These are phyloP conservation scores for Deinandra increscens DNA, from an alignment of 129 eudicot genomes.

Conservation along the genomic window DNA sequence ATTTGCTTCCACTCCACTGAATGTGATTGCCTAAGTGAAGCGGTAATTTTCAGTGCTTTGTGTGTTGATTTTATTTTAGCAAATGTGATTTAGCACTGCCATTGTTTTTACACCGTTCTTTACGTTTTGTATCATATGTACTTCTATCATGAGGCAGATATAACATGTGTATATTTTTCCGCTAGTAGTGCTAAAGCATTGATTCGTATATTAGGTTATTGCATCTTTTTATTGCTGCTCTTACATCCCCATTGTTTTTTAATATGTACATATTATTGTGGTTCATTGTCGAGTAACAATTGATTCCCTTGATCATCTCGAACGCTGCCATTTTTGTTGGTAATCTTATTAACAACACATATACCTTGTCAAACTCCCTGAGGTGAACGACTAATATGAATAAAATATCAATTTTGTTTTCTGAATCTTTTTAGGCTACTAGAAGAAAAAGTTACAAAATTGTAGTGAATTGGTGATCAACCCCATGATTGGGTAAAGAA, in stretches of 20 bases:
- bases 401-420: not conserved
- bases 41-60: slow-evolving; percentile 55
- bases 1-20: slow-evolving; percentile 26
- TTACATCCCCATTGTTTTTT: slow-evolving; percentile 1
- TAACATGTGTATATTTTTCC: slow-evolving; percentile 55
- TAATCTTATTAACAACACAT: not conserved
- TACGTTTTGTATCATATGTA: slow-evolving; percentile 65
- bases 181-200: slow-evolving; percentile 8
- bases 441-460: not conserved
- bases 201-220: slow-evolving; percentile 15
- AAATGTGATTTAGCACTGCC: slow-evolving; percentile 56
- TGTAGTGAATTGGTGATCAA: not conserved
- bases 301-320: slow-evolving; percentile 10
- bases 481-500: not conserved
- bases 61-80: slow-evolving; percentile 41
- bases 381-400: not conserved
- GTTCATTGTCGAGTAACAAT: not conserved
- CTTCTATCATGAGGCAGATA: slow-evolving; percentile 56
- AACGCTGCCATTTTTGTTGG: not conserved
- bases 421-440: not conserved
- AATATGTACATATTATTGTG: not conserved
- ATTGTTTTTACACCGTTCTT: slow-evolving; percentile 45
- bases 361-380: not conserved
- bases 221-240: not conserved
- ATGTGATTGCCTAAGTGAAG: slow-evolving; percentile 27